Conservation (phyloP, 2,329 filamentous ascomycete genomes). For the Ceratocystiopsis brevicomis region DNA sequence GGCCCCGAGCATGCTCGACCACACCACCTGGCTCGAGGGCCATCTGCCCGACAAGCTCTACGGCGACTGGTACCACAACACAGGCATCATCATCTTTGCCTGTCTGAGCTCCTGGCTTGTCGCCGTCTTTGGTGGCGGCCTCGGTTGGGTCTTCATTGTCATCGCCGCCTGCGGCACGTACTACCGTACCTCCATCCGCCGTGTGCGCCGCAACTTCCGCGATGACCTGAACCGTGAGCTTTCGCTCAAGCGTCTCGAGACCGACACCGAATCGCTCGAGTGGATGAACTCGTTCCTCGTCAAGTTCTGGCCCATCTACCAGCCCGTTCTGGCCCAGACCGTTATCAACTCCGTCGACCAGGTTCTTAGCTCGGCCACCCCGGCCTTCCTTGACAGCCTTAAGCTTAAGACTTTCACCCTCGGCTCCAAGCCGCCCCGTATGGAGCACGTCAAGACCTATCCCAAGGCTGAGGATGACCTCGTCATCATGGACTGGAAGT, state of each 20-base stretch:
- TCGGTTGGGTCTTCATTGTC: slow-evolving; percentile 83
- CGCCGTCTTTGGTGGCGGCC: slow-evolving; percentile 71
- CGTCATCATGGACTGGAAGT: slow-evolving; percentile 99
- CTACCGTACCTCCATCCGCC: slow-evolving; percentile 85
- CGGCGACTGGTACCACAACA: slow-evolving; percentile 97
- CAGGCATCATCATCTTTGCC: slow-evolving; percentile 82
- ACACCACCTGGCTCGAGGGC: slow-evolving; percentile 71
- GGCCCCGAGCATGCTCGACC: slow-evolving; percentile 58
- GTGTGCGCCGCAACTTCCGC: slow-evolving; percentile 85
- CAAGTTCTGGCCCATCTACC: slow-evolving; percentile 99
- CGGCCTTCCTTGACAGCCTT: slow-evolving; percentile 80
- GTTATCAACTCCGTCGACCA: slow-evolving; percentile 91
- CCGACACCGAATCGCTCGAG: slow-evolving; percentile 78
- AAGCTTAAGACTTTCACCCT: slow-evolving; percentile 87
- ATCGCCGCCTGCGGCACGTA: slow-evolving; percentile 89
- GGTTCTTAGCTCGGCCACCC: slow-evolving; percentile 80
- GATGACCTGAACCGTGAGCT: slow-evolving; percentile 78
- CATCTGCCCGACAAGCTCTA: slow-evolving; percentile 78
- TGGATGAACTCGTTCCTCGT: slow-evolving; percentile 98
- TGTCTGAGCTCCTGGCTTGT: slow-evolving; percentile 82
- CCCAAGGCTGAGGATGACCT: slow-evolving; percentile 89
- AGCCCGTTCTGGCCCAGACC: slow-evolving; percentile 77
- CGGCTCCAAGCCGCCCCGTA: slow-evolving; percentile 80
- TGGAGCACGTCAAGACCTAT: slow-evolving; percentile 97
- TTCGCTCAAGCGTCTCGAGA: slow-evolving; percentile 71